phyloP scores from a whole-genome alignment of 2,329 filamentous ascomycete species.

The Penicillium sp. region DNA sequence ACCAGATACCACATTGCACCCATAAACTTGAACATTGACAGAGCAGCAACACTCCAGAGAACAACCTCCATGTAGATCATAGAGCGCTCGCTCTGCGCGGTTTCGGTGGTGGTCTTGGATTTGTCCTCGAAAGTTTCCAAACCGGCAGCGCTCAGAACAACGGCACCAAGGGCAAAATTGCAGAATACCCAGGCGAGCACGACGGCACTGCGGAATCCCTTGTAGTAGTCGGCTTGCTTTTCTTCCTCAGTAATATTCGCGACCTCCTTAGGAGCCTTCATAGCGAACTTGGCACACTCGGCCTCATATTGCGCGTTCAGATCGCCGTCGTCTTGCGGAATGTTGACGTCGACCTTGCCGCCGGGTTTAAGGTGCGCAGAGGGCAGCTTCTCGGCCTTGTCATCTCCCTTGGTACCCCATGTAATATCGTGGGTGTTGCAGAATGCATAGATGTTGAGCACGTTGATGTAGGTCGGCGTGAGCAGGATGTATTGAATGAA shows the following conservation, averaged over 20 bases:
- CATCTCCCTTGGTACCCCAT: conserved; percentile 97
- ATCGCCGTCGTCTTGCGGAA: conserved; percentile 86
- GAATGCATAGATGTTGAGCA: conserved; percentile 98
- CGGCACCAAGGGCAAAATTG: conserved; percentile 82
- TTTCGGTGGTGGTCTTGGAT: conserved; percentile 29
- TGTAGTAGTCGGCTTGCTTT: conserved; percentile 97
- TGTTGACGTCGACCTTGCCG: conserved; percentile 87
- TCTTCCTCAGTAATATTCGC: conserved; percentile 55
- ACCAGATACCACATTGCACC: conserved; percentile 91
- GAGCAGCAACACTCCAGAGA: conserved; percentile 80
- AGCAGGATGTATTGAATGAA: conserved; percentile 93
- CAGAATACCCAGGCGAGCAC: conserved; percentile 96
- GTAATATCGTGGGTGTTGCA: conserved; percentile 98
- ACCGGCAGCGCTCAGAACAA: conserved; percentile 83
- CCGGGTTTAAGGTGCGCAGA: conserved; percentile 87
- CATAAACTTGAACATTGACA: conserved; percentile 82
- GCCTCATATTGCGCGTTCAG: conserved; percentile 92
- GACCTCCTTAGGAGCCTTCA: conserved; percentile 71
- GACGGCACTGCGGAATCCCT: conserved; percentile 86
- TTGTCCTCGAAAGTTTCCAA: conserved; percentile 61
- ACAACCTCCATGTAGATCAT: conserved; percentile 84
- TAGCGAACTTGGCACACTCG: conserved; percentile 70
- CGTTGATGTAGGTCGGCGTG: conserved; percentile 95
- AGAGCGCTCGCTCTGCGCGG: conserved; percentile 56
- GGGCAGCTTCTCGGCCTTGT: conserved; percentile 87